Base-by-base conservation (phyloP, 2,329 filamentous ascomycete species). In the Clarireedia monteithiana region DNA sequence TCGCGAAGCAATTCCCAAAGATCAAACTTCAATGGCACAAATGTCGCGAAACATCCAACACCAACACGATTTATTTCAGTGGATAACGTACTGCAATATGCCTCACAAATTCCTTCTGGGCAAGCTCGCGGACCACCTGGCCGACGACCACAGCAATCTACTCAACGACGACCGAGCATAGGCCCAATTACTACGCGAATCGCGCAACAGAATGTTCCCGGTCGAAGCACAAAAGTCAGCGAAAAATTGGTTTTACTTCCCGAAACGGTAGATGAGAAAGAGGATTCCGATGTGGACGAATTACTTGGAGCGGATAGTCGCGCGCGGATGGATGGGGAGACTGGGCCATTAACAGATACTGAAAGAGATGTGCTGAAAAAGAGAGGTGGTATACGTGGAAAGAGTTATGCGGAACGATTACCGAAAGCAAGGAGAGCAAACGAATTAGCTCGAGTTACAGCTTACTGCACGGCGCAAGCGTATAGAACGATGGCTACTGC, bases 231-330 rank as follows among this genome's bases (percentile, higher is more conserved):
- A 27, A 96, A 97, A 71, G 86, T 95, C 61, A 96, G 89, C 70
- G 90, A 97, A 75, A 97, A 97, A 73, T 78, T 99, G n/a, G 94
- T 99, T 0, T 77, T 97, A 38, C 79, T 99, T 14, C 94, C 94
- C 0, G 92, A 96, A 68, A 87, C 91, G 1, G 77, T 77, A 3
- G 80, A 80, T 15, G 77, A 77, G 27, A 78, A 81, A 53, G 81
- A 82, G 24, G 79, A 77, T 6, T 81, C 82, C 40, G 84, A 82
- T 57, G 78, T 77, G 4, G 75, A 81, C 14, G 79, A 81, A 59
- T 75, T 75, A 52, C 76, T 79, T 54, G 70, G 75, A 52, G 71
- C 75, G 64, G 77, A 42, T 63, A 74, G 57, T 73, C 76, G 48
- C 34, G 53, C 59, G 42, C 71, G 75, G 39, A 72, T 74, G 20